These are phyloP conservation scores for Stagonosporopsis vannaccii DNA, from an alignment of 2,329 filamentous ascomycete species.

Conservation along the genomic window DNA sequence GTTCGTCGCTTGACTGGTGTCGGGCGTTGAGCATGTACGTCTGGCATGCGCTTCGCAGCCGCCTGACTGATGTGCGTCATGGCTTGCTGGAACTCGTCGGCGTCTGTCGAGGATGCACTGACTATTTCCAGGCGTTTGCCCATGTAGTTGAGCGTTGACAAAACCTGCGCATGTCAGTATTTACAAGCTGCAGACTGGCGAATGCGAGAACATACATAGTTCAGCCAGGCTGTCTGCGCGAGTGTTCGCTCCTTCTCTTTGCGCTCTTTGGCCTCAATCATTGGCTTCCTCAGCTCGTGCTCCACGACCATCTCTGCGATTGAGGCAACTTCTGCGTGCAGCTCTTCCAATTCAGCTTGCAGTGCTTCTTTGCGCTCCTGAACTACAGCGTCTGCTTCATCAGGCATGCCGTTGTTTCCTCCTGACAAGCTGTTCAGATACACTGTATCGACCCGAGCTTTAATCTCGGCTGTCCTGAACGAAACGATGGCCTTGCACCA, in stretches of 20 bases:
- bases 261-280: conserved; percentile 53
- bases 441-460: conserved; percentile 58
- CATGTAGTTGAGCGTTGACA: conserved; percentile 54
- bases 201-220: conserved; percentile 46
- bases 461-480: conserved; percentile 52
- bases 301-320: conserved; percentile 76
- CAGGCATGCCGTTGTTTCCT: conserved; percentile 9
- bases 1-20: conserved; percentile 32
- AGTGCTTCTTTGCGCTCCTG: conserved; percentile 61
- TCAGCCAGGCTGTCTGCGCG: conserved; percentile 51
- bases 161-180: conserved; percentile 36
- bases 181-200: background rate
- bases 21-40: conserved; percentile 20
- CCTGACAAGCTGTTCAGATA: conserved; percentile 55
- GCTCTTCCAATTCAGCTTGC: conserved; percentile 71
- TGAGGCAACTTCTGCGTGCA: conserved; percentile 73
- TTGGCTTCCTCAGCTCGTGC: conserved; percentile 70
- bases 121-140: conserved; percentile 43
- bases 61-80: conserved; percentile 38
- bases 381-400: conserved; percentile 52
- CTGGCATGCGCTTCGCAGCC: conserved; percentile 36
- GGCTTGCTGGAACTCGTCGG: conserved; percentile 42
- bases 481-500: conserved; percentile 59
- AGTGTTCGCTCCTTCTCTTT: conserved; percentile 45
- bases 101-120: conserved; percentile 30